Conservation (phyloP, 768 basidiomycete species). For the Rhodosporidiobolus odoratus region DNA sequence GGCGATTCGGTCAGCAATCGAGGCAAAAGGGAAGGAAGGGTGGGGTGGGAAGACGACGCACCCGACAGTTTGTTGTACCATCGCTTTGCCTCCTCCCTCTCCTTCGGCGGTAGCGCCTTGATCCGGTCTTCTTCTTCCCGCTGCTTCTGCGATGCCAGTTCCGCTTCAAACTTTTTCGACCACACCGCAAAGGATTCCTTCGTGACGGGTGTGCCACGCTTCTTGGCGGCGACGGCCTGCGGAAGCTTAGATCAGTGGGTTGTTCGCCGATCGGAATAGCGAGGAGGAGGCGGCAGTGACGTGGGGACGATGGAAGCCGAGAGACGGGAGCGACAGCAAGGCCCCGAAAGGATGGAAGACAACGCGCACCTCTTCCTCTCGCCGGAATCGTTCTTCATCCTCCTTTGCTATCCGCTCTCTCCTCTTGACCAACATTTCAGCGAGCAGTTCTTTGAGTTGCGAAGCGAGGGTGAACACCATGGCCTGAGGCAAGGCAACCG, state of each 20-base stretch:
- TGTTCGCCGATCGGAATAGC: no score
- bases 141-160: slow-evolving; percentile 56
- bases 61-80: slow-evolving; percentile 62
- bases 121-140: slow-evolving; percentile 74
- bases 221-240: slow-evolving; percentile 70
- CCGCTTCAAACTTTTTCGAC: slow-evolving; percentile 72
- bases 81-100: slow-evolving; percentile 76
- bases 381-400: slow-evolving; percentile 67
- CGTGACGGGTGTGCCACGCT: slow-evolving; percentile 88
- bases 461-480: slow-evolving; percentile 95
- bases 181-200: slow-evolving; percentile 70
- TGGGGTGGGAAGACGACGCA: slow-evolving; percentile 46
- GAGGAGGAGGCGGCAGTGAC: background rate
- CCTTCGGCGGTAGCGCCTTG: slow-evolving; percentile 66
- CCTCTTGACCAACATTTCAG: slow-evolving; percentile 59
- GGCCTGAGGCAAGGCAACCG: slow-evolving; percentile 50
- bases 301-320: background rate
- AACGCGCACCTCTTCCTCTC: slow-evolving; percentile 64
- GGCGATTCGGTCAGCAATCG: background rate
- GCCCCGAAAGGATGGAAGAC: no score
- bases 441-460: slow-evolving; percentile 71
- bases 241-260: background rate
- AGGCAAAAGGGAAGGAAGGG: background rate
- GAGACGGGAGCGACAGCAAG: background rate
- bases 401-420: slow-evolving; percentile 57